A percentile compares a stretch with the other conserved stretches of the same genome.
These are phyloP conservation scores for Tetrastigma voinierianum DNA, from an alignment of 164 flowering plant genomes.

Conservation along the genomic window DNA sequence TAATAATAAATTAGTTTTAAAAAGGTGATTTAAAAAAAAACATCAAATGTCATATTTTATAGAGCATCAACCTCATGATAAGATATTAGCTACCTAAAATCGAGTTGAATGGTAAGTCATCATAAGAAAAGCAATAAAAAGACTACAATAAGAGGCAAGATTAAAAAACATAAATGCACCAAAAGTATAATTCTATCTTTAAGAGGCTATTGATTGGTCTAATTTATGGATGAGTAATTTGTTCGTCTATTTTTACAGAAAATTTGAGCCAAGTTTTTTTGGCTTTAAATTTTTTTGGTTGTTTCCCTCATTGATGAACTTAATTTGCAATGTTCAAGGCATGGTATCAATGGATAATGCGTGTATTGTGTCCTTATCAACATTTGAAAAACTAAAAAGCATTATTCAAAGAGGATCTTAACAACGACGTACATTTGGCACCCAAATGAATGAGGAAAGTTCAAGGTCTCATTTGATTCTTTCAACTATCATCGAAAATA, in stretches of 20 bases:
- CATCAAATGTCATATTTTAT: too few relatives aligned
- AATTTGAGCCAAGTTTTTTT: neutral
- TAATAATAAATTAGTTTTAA: too few relatives aligned
- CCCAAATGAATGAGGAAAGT: constrained; percentile 97
- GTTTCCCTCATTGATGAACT: neutral
- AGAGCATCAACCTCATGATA: too few relatives aligned
- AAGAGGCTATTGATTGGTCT: neutral
- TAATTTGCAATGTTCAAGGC: constrained; percentile 49
- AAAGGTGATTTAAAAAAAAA: too few relatives aligned
- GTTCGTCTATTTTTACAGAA: neutral
- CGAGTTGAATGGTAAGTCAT: too few relatives aligned
- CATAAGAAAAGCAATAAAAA: too few relatives aligned
- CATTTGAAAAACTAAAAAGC: constrained; percentile 65
- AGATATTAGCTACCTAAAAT: too few relatives aligned
- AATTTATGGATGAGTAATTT: neutral
- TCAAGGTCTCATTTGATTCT: constrained; percentile 94
- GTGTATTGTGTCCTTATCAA: constrained; percentile 64
- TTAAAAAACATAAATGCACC: too few relatives aligned
- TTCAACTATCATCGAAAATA: constrained; percentile 89
- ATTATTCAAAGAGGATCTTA: constrained; percentile 82
- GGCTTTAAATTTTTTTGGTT: neutral
- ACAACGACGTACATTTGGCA: constrained; percentile 81
- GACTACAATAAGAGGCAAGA: too few relatives aligned
- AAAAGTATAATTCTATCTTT: too few relatives aligned
- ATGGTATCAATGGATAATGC: constrained; percentile 93